These are phyloP conservation scores for Starmerella apicola DNA, from an alignment of 805 yeast genomes.

Conservation along the genomic window DNA sequence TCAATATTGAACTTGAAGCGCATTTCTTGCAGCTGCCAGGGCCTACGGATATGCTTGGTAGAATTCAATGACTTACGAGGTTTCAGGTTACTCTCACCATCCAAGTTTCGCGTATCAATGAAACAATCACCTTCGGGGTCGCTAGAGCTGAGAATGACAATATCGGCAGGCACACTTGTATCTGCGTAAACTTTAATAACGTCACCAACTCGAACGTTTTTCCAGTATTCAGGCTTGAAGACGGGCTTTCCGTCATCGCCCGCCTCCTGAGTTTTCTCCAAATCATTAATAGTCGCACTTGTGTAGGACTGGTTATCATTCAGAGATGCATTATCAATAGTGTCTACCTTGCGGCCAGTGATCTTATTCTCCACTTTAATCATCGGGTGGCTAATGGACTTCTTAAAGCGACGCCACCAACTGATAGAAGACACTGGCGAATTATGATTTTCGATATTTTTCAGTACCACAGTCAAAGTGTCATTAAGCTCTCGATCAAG, in stretches of 20 bases:
- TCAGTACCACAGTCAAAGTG: slow-evolving; percentile 45
- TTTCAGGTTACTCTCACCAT: slow-evolving; percentile 69
- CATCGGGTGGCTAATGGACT: slow-evolving; percentile 27
- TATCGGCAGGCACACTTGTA: slow-evolving; percentile 70
- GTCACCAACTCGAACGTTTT: slow-evolving; percentile 64
- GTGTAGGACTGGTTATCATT: slow-evolving; percentile 7
- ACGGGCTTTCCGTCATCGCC: slow-evolving; percentile 7
- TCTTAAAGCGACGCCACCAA: slow-evolving; percentile 59
- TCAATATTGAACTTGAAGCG: slow-evolving; percentile 57
- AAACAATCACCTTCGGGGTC: slow-evolving; percentile 57
- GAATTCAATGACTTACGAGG: slow-evolving; percentile 41
- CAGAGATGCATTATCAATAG: slow-evolving; percentile 26
- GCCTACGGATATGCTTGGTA: slow-evolving; percentile 42
- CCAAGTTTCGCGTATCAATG: slow-evolving; percentile 59
- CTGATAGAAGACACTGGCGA: slow-evolving; percentile 43
- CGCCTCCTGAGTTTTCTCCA: not conserved
- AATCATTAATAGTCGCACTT: not conserved
- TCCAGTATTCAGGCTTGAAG: slow-evolving; percentile 50
- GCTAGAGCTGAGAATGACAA: slow-evolving; percentile 53
- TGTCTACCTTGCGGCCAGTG: slow-evolving; percentile 16
- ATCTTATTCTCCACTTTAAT: slow-evolving; percentile 13
- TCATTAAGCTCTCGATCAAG: slow-evolving; percentile 61
- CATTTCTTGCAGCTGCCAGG: slow-evolving; percentile 46
- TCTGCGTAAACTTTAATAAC: slow-evolving; percentile 52
- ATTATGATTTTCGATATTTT: slow-evolving; percentile 46